Evolutionary conservation across 2,329 filamentous ascomycete genomes (phyloP).

Genomic region (Aspergillus awamori): DNA sequence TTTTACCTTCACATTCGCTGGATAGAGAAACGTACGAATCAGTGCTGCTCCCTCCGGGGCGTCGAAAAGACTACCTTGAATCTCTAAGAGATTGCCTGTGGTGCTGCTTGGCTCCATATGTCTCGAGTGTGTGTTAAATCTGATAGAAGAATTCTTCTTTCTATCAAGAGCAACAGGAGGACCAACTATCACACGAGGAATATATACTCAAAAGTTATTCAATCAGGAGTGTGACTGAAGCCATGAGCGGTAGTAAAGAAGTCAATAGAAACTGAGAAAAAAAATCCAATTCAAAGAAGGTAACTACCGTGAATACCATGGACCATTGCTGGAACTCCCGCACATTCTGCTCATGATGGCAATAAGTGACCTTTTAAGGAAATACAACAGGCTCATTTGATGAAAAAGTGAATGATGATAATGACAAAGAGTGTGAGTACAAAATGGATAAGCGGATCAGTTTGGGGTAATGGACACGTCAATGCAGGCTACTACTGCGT

Average conservation of each 20-base stretch:
- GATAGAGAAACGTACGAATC: constrained; percentile 45
- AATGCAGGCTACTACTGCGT: constrained; percentile 7
- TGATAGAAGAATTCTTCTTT: background rate
- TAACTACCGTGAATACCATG: background rate
- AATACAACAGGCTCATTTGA: background rate
- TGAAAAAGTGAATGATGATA: background rate
- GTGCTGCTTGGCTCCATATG: constrained; percentile 1
- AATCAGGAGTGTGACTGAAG: background rate
- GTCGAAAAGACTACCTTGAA: constrained; percentile 55
- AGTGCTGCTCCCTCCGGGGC: constrained; percentile 55
- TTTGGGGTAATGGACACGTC: background rate
- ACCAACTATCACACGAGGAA: background rate
- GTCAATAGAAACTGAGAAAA: background rate
- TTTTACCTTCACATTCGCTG: background rate
- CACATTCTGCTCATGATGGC: background rate
- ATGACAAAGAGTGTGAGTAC: background rate
- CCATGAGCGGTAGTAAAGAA: background rate
- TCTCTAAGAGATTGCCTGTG: constrained; percentile 30
- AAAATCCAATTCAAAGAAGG: background rate
- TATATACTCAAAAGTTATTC: background rate
- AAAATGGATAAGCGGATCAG: background rate
- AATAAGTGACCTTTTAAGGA: background rate
- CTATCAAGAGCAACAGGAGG: background rate
- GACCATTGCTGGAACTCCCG: background rate
- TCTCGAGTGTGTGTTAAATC: background rate